A percentile compares a stretch with the other conserved stretches of the same genome.
Conservation (phyloP, 768 basidiomycete species). For the Psilocybe subaeruginosa region DNA sequence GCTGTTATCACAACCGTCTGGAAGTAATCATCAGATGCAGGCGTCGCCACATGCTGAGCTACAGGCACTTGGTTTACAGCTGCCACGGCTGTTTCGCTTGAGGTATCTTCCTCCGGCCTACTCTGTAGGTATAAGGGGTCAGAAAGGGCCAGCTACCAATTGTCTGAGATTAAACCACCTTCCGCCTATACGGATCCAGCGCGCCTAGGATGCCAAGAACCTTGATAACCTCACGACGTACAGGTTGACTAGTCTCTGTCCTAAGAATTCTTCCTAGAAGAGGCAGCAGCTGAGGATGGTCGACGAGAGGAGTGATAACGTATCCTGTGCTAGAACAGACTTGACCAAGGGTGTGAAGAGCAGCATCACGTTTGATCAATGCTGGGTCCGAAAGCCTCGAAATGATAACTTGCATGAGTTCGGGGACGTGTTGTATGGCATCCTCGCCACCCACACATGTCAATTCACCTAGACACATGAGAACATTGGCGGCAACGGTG, state of each 20-base stretch:
- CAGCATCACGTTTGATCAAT: conserved; percentile 88
- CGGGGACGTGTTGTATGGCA: conserved; percentile 77
- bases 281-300: conserved; percentile 89
- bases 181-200: conserved; percentile 92
- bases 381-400: conserved; percentile 89
- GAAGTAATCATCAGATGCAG: conserved; percentile 92
- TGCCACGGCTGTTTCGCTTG: conserved; percentile 59
- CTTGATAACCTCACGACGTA: conserved; percentile 89
- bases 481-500: conserved; percentile 87
- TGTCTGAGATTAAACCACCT: conserved; percentile 51
- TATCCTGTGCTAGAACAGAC: conserved; percentile 95
- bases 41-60: conserved; percentile 58
- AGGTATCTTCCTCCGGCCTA: conserved; percentile 66
- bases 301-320: conserved; percentile 87
- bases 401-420: conserved; percentile 91
- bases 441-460: conserved; percentile 94
- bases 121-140: conserved; percentile 35
- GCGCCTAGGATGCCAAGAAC: conserved; percentile 96
- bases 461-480: conserved; percentile 94
- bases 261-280: conserved; percentile 83
- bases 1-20: conserved; percentile 94
- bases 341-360: conserved; percentile 92
- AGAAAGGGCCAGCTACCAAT: neutral
- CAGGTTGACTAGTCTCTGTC: conserved; percentile 71
- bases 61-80: conserved; percentile 72